phyloP scores from a whole-genome alignment of 345 rosid species.

The Eucalyptus dawsonii region DNA sequence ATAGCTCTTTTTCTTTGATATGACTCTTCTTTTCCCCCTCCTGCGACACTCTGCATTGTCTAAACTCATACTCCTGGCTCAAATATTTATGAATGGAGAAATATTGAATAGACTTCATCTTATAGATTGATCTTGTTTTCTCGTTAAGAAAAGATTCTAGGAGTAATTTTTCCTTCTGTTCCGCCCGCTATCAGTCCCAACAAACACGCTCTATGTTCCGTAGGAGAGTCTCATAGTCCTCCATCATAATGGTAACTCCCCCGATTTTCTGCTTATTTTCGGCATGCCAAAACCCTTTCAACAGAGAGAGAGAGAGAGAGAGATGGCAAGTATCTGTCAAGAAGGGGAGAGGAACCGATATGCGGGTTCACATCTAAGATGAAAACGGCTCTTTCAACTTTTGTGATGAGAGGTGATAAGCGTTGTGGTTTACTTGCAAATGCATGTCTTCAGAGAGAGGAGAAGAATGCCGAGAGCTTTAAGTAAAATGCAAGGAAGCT shows the following conservation, averaged over 20 bases:
- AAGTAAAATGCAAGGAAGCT: slow-evolving; percentile 45
- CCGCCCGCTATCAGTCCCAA: neutral
- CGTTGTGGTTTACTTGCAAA: neutral
- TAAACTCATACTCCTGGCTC: neutral
- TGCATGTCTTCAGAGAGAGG: neutral
- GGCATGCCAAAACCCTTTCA: neutral
- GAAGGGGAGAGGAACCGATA: neutral
- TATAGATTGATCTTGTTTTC: neutral
- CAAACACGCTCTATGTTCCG: neutral
- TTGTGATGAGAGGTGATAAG: neutral
- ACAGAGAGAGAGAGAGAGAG: no score
- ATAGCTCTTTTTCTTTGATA: neutral
- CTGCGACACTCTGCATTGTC: neutral
- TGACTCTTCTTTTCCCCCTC: neutral
- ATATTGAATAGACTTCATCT: neutral
- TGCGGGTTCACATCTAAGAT: neutral
- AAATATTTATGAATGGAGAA: neutral
- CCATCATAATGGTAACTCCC: neutral
- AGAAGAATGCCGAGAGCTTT: neutral
- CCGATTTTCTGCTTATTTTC: neutral
- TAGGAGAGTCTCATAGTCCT: neutral
- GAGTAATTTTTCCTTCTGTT: neutral
- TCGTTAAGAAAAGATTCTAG: neutral
- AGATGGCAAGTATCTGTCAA: neutral
- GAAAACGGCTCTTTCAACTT: neutral